Percentiles rank a stretch among this genome's conserved stretches.
Evolutionary conservation across 2,329 filamentous ascomycete species (phyloP).

Genomic region (Pseudodiploospora longispora): DNA sequence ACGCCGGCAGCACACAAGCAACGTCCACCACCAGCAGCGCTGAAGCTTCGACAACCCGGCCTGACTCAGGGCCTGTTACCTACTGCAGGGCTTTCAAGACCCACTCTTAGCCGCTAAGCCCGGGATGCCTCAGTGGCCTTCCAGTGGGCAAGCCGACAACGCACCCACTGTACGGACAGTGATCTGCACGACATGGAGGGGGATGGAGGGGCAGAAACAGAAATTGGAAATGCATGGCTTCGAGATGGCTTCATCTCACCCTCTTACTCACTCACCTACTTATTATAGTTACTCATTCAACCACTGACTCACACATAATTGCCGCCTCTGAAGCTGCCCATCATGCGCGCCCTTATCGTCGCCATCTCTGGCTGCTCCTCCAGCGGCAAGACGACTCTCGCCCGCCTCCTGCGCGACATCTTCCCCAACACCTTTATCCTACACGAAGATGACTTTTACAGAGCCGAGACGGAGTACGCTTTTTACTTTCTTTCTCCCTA

Average conservation of each 20-base stretch:
- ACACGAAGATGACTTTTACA: conserved; percentile 96
- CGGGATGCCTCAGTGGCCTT: too few relatives aligned
- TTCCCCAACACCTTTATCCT: conserved; percentile 75
- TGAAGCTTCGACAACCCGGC: too few relatives aligned
- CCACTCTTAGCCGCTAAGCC: conserved; percentile 6
- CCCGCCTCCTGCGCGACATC: conserved; percentile 72
- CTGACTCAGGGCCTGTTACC: too few relatives aligned
- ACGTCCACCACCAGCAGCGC: too few relatives aligned
- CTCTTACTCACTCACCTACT: neutral
- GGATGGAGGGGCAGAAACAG: neutral
- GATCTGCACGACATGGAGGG: neutral
- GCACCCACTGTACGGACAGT: neutral
- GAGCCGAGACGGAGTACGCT: conserved; percentile 60
- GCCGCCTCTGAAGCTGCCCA: conserved; percentile 18
- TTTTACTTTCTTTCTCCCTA: neutral
- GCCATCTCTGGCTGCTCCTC: conserved; percentile 86
- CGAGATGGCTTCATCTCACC: neutral
- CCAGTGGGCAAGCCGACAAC: neutral
- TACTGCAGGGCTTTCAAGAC: neutral
- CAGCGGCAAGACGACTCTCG: conserved; percentile 90
- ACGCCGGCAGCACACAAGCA: too few relatives aligned
- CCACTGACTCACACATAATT: conserved; percentile 17
- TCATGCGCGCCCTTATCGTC: conserved; percentile 50
- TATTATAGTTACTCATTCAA: neutral
- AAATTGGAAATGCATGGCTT: too few relatives aligned